A percentile compares a stretch with the other conserved stretches of the same genome.
phyloP scores from a whole-genome alignment of 768 basidiomycete species.

The Dendrothele bispora region DNA sequence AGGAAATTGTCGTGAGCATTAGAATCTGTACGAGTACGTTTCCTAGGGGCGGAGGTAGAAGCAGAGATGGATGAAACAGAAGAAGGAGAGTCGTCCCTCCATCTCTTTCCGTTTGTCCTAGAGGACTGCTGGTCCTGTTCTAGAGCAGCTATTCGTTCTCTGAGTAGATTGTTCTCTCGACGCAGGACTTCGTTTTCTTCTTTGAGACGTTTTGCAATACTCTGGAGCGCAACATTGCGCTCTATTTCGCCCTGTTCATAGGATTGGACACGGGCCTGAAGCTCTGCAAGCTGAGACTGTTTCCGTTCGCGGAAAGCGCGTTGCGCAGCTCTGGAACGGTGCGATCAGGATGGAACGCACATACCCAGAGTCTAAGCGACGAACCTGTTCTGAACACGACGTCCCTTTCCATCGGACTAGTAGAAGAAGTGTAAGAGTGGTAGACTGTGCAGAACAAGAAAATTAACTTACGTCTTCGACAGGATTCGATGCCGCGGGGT shows the following conservation, averaged over 20 bases:
- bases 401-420: conserved; percentile 55
- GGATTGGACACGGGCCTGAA: conserved; percentile 80
- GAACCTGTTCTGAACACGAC: conserved; percentile 78
- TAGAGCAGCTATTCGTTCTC: conserved; percentile 44
- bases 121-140: conserved; percentile 34
- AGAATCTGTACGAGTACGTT: conserved; percentile 19
- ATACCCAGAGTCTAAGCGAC: conserved; percentile 5
- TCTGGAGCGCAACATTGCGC: conserved; percentile 81
- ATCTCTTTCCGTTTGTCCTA: conserved; percentile 55
- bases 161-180: conserved; percentile 63
- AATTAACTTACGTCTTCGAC: conserved; percentile 47
- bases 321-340: conserved; percentile 67
- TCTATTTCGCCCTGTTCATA: conserved; percentile 93
- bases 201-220: conserved; percentile 79
- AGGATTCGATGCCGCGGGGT: conserved; percentile 39
- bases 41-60: conserved; percentile 33
- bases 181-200: conserved; percentile 81
- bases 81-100: conserved; percentile 50
- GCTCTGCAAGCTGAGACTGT: conserved; percentile 83
- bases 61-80: conserved; percentile 27
- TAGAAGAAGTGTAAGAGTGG: conserved; percentile 9
- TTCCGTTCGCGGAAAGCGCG: conserved; percentile 89
- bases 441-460: conserved; percentile 1
- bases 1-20: conserved; percentile 31
- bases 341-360: conserved; percentile 10